A percentile compares a stretch with the other conserved stretches of the same genome.
Evolutionary conservation across 805 yeast species (phyloP).

Genomic region (Candida nonsorbophila): DNA sequence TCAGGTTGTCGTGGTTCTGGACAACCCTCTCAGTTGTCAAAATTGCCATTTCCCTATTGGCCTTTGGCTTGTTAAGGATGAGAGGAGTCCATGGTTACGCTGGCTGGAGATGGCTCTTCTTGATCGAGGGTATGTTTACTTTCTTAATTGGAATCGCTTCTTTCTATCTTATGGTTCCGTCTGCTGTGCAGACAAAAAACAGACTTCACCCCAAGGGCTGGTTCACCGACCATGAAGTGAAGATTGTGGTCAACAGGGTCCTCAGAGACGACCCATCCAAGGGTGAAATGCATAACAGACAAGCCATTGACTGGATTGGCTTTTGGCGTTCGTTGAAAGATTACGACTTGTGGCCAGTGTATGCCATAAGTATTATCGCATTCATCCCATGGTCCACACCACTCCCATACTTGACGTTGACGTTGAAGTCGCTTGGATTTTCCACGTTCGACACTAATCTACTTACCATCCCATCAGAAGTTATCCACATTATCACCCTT

Average conservation of each 20-base stretch:
- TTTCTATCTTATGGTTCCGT: slow-evolving; percentile 47
- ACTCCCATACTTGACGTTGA: slow-evolving; percentile 42
- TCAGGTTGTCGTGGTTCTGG: slow-evolving; percentile 44
- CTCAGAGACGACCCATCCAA: slow-evolving; percentile 58
- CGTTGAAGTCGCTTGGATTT: slow-evolving; percentile 30
- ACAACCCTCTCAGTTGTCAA: slow-evolving; percentile 11
- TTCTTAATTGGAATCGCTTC: slow-evolving; percentile 42
- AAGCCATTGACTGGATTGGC: slow-evolving; percentile 13
- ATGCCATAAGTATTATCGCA: slow-evolving; percentile 29
- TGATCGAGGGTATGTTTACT: slow-evolving; percentile 57
- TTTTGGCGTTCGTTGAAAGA: slow-evolving; percentile 13
- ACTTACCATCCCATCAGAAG: slow-evolving; percentile 16
- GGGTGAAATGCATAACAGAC: slow-evolving; percentile 39
- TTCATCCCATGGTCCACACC: slow-evolving; percentile 12
- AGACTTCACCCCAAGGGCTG: slow-evolving; percentile 45
- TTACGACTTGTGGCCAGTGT: slow-evolving; percentile 23
- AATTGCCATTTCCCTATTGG: slow-evolving; percentile 27
- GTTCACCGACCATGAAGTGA: slow-evolving; percentile 47
- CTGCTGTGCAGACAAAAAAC: slow-evolving; percentile 45
- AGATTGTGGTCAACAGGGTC: slow-evolving; percentile 52
- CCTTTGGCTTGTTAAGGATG: slow-evolving; percentile 48
- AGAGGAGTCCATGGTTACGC: slow-evolving; percentile 37
- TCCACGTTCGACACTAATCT: slow-evolving; percentile 16
- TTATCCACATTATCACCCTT: slow-evolving; percentile 29
- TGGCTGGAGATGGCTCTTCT: slow-evolving; percentile 63